These are phyloP conservation scores for Fusarium phyllophilum DNA, from an alignment of 2,329 filamentous ascomycete genomes.

Conservation along the genomic window DNA sequence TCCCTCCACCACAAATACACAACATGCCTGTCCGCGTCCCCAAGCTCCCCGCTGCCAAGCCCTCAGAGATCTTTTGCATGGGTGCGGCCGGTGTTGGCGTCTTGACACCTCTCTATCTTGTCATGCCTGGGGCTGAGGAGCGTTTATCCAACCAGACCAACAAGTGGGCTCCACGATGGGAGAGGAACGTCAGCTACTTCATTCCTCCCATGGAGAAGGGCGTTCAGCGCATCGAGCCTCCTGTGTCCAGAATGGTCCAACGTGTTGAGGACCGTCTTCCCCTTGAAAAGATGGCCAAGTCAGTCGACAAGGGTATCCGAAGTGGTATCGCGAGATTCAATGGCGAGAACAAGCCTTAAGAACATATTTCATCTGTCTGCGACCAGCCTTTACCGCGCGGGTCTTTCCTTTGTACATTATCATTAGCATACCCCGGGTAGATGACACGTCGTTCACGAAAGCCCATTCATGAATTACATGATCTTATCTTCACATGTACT, in stretches of 20 bases:
- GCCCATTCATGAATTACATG: slow-evolving; percentile 27
- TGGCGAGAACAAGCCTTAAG: slow-evolving; percentile 42
- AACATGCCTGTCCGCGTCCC: slow-evolving; percentile 60
- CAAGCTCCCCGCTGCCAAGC: slow-evolving; percentile 60
- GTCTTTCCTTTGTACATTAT: slow-evolving; percentile 33
- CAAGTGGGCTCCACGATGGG: slow-evolving; percentile 69
- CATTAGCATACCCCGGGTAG: slow-evolving; percentile 36
- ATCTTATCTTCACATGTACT: not conserved
- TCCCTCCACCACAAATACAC: slow-evolving; percentile 16
- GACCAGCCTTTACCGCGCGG: not conserved
- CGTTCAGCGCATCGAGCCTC: slow-evolving; percentile 61
- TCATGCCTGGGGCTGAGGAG: slow-evolving; percentile 66
- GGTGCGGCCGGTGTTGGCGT: slow-evolving; percentile 63
- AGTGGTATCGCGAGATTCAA: slow-evolving; percentile 55
- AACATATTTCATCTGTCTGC: not conserved
- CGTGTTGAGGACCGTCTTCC: slow-evolving; percentile 59
- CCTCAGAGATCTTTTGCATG: slow-evolving; percentile 63
- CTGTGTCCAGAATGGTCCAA: slow-evolving; percentile 57
- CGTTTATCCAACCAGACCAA: slow-evolving; percentile 63
- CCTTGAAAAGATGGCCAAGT: slow-evolving; percentile 61
- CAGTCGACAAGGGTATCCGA: slow-evolving; percentile 60
- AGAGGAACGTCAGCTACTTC: slow-evolving; percentile 66
- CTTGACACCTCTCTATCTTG: slow-evolving; percentile 67
- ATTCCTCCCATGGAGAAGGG: slow-evolving; percentile 57
- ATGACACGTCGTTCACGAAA: slow-evolving; percentile 10